These are phyloP conservation scores for Trametes sp. DNA, from an alignment of 1,284 basidiomycete genomes.

Conservation along the genomic window DNA sequence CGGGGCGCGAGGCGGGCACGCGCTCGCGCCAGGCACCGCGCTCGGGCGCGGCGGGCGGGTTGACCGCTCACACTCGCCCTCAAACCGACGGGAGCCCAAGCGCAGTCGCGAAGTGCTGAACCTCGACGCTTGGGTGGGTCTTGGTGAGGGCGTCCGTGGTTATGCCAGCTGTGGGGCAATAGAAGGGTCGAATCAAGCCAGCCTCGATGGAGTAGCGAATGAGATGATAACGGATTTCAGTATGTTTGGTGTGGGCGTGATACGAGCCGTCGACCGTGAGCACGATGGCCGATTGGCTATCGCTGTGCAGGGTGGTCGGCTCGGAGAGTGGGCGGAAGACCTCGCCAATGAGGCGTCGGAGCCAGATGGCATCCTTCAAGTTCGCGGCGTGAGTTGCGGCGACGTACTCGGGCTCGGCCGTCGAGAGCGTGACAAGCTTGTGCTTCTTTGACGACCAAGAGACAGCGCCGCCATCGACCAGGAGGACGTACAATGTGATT, in stretches of 20 bases:
- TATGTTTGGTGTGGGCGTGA: constrained; percentile 44
- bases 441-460: constrained; percentile 46
- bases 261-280: constrained; percentile 38
- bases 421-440: constrained; percentile 30
- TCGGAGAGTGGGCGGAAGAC: constrained; percentile 15
- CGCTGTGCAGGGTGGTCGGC: constrained; percentile 33
- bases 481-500: constrained; percentile 39
- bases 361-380: constrained; percentile 37
- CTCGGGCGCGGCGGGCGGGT: neutral
- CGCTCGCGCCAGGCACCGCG: too few species aligned
- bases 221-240: constrained; percentile 43
- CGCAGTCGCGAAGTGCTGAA: neutral
- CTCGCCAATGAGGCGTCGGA: constrained; percentile 30
- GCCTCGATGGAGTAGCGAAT: constrained; percentile 39
- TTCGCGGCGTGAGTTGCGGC: constrained; percentile 35
- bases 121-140: neutral
- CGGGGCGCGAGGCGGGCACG: too few species aligned
- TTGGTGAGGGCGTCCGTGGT: constrained; percentile 42
- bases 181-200: constrained; percentile 19
- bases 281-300: constrained; percentile 43
- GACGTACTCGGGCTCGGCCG: constrained; percentile 32
- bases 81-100: too few species aligned
- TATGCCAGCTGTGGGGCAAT: constrained; percentile 30
- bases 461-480: constrained; percentile 38
- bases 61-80: neutral